Base-by-base conservation (phyloP, 352 stramenopile genomes). In the Globisporangium sylvaticum region DNA sequence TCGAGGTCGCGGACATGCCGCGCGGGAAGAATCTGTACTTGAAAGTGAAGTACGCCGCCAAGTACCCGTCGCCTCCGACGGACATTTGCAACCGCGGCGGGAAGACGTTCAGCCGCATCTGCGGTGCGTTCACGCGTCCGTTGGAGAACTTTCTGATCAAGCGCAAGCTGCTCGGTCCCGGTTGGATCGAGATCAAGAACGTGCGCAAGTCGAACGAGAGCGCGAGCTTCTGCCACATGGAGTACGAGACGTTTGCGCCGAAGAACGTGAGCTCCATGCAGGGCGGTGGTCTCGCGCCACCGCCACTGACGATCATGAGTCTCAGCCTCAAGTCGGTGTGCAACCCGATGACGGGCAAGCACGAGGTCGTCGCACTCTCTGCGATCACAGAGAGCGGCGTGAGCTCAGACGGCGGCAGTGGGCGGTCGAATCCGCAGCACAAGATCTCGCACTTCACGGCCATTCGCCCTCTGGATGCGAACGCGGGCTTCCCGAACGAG, bases 61-160 rank as follows among this genome's bases (percentile, higher is more conserved):
- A 94, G 68, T 98, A 98, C 74, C 86, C 91, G 7, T 75, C 88
- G 1, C 92, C 97, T 0, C 77, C 83, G 20, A 80, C 79, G 0
- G 81, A 97, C 24, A 69, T 92, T 15, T 99, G 95, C 75, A 77
- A 83, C 3, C 74, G 84, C 24, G 95, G 96, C n/a, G 95, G 95
- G 4, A 78, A 96, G 55, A 92, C 86, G 14, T 99, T 98, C 71
- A 82, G 87, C 54, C 94, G 93, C 57, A 98, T 99, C 74, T 97
- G 99, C 71, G 97, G 97, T 27, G 92, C 86, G 2, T 91, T 91
- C 57, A 97, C 96, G 15, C 88, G 90, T 1, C 91, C 90, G 7
- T 78, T 99, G 5, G 98, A 99, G 78, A 98, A 96, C 24, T 99
- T 99, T 72, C 74, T 99, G 22, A 73, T 99, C 46, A 98, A 98